Evolutionary conservation across 1,284 basidiomycete genomes (phyloP).

Genomic region (Apiotrichum veenhuisii): DNA sequence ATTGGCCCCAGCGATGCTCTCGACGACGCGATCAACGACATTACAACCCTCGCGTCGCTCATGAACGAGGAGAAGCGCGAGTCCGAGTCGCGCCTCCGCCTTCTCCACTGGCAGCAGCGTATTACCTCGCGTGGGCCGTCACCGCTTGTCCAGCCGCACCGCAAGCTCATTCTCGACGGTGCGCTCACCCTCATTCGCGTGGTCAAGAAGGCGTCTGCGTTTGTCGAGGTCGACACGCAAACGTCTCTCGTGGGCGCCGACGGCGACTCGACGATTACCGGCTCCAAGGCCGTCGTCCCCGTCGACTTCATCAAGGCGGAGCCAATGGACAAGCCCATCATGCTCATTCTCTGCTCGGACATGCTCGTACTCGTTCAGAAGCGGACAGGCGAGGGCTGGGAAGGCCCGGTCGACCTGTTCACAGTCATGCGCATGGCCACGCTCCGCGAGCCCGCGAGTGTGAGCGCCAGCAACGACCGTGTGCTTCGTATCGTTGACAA

Average conservation of each 20-base stretch:
- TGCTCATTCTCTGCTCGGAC: conserved; percentile 62
- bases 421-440: conserved; percentile 90
- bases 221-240: conserved; percentile 63
- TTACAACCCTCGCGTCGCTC: conserved; percentile 77
- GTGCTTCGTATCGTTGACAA: conserved; percentile 55
- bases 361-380: conserved; percentile 78
- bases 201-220: conserved; percentile 80
- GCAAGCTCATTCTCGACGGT: conserved; percentile 87
- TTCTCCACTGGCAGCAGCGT: conserved; percentile 84
- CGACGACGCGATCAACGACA: conserved; percentile 76
- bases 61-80: conserved; percentile 98
- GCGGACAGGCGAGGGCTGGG: conserved; percentile 66
- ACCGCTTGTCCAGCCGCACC: conserved; percentile 95
- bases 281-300: conserved; percentile 64
- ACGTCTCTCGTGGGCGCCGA: conserved; percentile 19
- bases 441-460: conserved; percentile 78
- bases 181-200: conserved; percentile 75
- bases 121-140: conserved; percentile 89
- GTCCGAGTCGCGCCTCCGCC: conserved; percentile 77
- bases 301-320: conserved; percentile 72
- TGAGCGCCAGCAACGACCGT: conserved; percentile 67
- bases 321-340: conserved; percentile 43
- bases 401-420: conserved; percentile 77
- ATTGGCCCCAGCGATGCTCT: conserved; percentile 67
- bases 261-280: conserved; percentile 43